Conservation (phyloP, 495 filamentous ascomycete genomes). For the Xylaria palmicola region DNA sequence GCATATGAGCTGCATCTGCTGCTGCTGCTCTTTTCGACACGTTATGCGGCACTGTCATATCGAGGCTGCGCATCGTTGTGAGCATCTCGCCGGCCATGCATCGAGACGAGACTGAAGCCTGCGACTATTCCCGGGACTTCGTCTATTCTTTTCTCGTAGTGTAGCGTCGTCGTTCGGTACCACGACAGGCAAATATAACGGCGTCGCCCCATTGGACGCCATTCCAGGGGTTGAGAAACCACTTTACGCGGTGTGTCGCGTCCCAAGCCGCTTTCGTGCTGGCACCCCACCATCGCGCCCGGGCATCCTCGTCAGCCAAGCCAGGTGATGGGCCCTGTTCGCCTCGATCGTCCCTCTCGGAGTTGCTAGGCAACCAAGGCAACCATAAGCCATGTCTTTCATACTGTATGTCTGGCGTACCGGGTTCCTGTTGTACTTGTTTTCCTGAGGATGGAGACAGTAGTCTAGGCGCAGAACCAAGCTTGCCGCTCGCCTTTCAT, state of each 20-base stretch:
- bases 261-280: slow-evolving; percentile 30
- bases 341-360: slow-evolving; percentile 20
- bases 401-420: slow-evolving; percentile 21
- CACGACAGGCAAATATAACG: slow-evolving; percentile 8
- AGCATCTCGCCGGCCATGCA: not conserved
- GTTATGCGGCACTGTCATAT: not conserved
- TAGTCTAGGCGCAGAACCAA: slow-evolving; percentile 10
- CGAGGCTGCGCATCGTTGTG: not conserved
- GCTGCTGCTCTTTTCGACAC: not conserved
- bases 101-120: not conserved
- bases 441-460: slow-evolving; percentile 10
- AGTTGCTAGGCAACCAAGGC: slow-evolving; percentile 35
- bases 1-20: not conserved
- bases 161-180: too few species aligned
- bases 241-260: slow-evolving; percentile 37
- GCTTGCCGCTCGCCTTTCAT: slow-evolving; percentile 31
- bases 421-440: not conserved
- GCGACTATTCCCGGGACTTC: not conserved
- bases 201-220: slow-evolving; percentile 11
- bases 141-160: too few species aligned
- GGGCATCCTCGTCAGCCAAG: slow-evolving; percentile 26
- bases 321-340: slow-evolving; percentile 17
- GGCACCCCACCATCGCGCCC: slow-evolving; percentile 26
- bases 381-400: slow-evolving; percentile 29
- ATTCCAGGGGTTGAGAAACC: slow-evolving; percentile 28